Evolutionary conservation across 176 grass and related monocot genomes (phyloP).

Genomic region (Bonia amplexicaulis): DNA sequence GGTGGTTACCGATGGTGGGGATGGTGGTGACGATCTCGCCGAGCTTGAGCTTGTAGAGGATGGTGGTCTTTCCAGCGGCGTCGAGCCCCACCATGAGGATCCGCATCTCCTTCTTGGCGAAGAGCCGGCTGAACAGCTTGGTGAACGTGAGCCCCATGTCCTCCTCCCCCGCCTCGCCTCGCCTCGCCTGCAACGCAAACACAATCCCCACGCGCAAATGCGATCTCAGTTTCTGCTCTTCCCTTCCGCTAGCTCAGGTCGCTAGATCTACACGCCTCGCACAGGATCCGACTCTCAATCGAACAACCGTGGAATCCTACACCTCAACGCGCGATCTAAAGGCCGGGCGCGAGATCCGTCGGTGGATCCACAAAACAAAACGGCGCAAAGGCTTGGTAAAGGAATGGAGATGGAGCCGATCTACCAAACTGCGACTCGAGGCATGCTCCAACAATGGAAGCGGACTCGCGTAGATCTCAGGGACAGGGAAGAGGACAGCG

Average conservation of each 20-base stretch:
- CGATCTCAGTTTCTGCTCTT: background rate
- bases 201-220: background rate
- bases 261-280: constrained; percentile 21
- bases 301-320: background rate
- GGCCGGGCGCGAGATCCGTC: constrained; percentile 3
- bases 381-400: background rate
- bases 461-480: background rate
- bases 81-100: constrained; percentile 77
- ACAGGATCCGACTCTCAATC: constrained; percentile 26
- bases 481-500: background rate
- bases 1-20: constrained; percentile 55
- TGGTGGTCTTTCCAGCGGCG: constrained; percentile 73
- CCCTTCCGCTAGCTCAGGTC: background rate
- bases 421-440: background rate
- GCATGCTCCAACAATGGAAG: background rate
- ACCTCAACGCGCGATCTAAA: background rate
- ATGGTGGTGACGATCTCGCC: constrained; percentile 85
- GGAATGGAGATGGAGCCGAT: background rate
- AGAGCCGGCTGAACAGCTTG: constrained; percentile 73
- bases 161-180: background rate
- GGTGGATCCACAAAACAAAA: background rate
- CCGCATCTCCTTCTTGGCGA: constrained; percentile 84
- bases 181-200: constrained; percentile 25
- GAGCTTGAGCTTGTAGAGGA: constrained; percentile 80
- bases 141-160: constrained; percentile 78